Base-by-base conservation (phyloP, 2,329 filamentous ascomycete species). In the Botrytis galanthina region DNA sequence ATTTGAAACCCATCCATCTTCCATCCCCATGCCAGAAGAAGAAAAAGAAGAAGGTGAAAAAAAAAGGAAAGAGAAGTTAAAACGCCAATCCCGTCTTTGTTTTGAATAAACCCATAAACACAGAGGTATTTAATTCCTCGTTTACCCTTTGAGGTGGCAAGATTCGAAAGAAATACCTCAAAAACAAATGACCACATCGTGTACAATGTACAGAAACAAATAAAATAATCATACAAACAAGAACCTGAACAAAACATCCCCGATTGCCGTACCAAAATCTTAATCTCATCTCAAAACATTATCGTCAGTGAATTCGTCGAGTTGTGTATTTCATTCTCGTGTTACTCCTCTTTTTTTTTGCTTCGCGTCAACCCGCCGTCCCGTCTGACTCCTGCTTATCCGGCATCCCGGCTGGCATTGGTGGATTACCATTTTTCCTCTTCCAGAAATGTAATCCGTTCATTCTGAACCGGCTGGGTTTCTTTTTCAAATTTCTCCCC, bases 381-480 rank as follows among this genome's bases (percentile, higher is more conserved):
- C 54, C 67, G 18, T 73, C 72, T 29, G 72, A 61, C 22, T 59
- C 67, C 35, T 60, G 59, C 44, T 68, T 68, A 51, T 73, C 72
- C n/a, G 59, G 59, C 20, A 42, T 48, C 29, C 72, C 67, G 29
- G 60, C 69, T 37, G 76, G 76, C 39, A 78, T 70, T 16, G 79
- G 76, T n/a, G 79, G 78, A 73, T 79, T 80, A 4, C 76, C 74
- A 63, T 77, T 79, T 71, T 81, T 80, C 54, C 75, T 81, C 73
- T 80, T 80, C 79, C 79, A 81, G 67, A 81, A 81, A 66, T 75
- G 76, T 51, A 77, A 71, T 35, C 72, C 70, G 48, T 89, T 91
- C 84, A 91, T 89, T 75, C 87, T 84, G 78, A 91, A 91, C 59
- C 89, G 84, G 78, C 89, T 91, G 8, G 88, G 84, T 81, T 88